phyloP scores from a whole-genome alignment of 2,329 filamentous ascomycete genomes.

The Teratosphaeria nubilosa region DNA sequence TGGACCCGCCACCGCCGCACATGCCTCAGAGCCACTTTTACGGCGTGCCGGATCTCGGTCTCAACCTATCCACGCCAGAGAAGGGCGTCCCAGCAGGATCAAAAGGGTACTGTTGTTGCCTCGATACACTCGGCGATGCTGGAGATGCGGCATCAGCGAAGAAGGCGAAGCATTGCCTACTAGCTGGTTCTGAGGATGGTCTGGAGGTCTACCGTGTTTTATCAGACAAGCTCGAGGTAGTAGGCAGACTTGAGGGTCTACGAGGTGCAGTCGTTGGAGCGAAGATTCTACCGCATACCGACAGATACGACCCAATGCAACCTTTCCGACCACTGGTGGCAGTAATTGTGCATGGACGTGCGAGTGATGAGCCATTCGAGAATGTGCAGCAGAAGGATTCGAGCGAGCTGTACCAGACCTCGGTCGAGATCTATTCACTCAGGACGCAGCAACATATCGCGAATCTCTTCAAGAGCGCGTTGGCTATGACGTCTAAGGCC shows the following conservation, averaged over 20 bases:
- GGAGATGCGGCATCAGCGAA: conserved; percentile 35
- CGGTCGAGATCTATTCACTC: conserved; percentile 80
- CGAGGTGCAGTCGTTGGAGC: conserved; percentile 71
- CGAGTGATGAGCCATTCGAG: conserved; percentile 37
- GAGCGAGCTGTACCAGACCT: conserved; percentile 60
- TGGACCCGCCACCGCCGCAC: conserved; percentile 25
- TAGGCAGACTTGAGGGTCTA: conserved; percentile 64
- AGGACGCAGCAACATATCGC: conserved; percentile 61
- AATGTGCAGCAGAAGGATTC: conserved; percentile 6
- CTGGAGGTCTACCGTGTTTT: conserved; percentile 66
- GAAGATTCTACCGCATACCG: conserved; percentile 66
- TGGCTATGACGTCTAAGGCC: conserved; percentile 30
- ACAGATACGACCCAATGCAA: conserved; percentile 39
- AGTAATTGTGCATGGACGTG: conserved; percentile 69
- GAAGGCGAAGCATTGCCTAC: conserved; percentile 51
- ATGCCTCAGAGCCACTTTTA: conserved; percentile 27
- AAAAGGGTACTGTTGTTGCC: conserved; percentile 68
- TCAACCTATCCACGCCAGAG: conserved; percentile 16
- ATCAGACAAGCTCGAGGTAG: conserved; percentile 58
- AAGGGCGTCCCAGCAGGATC: conserved; percentile 28
- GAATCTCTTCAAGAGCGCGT: conserved; percentile 62
- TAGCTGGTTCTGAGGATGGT: conserved; percentile 72
- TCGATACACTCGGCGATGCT: conserved; percentile 55
- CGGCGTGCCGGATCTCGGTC: conserved; percentile 21
- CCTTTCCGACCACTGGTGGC: conserved; percentile 61